Percentiles rank a stretch among this genome's conserved stretches.
Evolutionary conservation across 139 green algal species (phyloP).

Genomic region (Closterium sp.): DNA sequence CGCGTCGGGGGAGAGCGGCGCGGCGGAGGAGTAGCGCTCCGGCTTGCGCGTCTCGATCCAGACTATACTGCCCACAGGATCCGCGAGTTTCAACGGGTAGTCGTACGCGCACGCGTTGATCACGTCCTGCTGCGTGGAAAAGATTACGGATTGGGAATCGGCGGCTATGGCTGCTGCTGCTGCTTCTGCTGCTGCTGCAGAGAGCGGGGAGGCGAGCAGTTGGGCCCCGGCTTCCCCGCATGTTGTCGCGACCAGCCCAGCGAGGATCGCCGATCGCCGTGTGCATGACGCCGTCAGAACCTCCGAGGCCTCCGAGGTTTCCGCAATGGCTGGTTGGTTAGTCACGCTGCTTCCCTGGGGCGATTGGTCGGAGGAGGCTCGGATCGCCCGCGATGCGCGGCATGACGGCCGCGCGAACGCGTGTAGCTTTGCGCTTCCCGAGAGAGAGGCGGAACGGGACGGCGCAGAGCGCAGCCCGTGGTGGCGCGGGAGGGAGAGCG

Average conservation of each 20-base stretch:
- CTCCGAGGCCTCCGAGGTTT: not conserved
- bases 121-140: not conserved
- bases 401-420: not conserved
- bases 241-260: not conserved
- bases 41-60: slow-evolving; percentile 29
- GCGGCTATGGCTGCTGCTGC: not conserved
- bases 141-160: not conserved
- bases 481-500: not conserved
- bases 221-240: not conserved
- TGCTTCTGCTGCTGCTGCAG: not conserved
- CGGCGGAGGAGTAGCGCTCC: slow-evolving; percentile 25
- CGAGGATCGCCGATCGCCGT: not conserved
- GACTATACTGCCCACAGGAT: not conserved
- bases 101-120: slow-evolving; percentile 18
- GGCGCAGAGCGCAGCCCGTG: not conserved
- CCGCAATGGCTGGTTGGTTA: not conserved
- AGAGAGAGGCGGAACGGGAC: too few relatives aligned
- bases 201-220: not conserved
- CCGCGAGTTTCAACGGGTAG: slow-evolving; percentile 10
- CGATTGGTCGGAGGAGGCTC: not conserved
- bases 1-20: slow-evolving; percentile 21
- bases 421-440: not conserved
- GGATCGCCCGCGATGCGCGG: not conserved
- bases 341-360: not conserved
- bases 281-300: not conserved